A percentile compares a stretch with the other conserved stretches of the same genome.
phyloP scores from a whole-genome alignment of 2,329 filamentous ascomycete species.

The Phialocephala sp. region DNA sequence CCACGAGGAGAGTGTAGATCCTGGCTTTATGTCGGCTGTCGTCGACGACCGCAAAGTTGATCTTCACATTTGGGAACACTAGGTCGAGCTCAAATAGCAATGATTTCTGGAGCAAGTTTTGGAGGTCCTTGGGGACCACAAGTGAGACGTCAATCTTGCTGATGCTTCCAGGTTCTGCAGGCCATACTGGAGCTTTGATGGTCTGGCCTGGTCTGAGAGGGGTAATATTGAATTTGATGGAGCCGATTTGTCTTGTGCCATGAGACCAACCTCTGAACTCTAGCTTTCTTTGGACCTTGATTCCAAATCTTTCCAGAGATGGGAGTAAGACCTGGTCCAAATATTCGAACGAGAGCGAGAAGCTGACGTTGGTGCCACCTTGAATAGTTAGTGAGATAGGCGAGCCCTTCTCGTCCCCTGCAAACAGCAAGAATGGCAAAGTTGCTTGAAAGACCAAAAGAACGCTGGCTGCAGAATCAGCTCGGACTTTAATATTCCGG shows the following conservation, averaged over 20 bases:
- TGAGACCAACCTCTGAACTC: slow-evolving; percentile 55
- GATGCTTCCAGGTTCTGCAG: slow-evolving; percentile 44
- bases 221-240: slow-evolving; percentile 52
- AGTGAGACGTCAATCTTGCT: slow-evolving; percentile 56
- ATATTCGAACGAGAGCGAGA: slow-evolving; percentile 65
- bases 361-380: slow-evolving; percentile 65
- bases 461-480: slow-evolving; percentile 59
- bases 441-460: slow-evolving; percentile 65
- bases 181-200: slow-evolving; percentile 45
- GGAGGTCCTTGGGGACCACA: slow-evolving; percentile 53
- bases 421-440: slow-evolving; percentile 63
- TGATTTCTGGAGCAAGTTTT: slow-evolving; percentile 47
- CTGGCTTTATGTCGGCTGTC: slow-evolving; percentile 57
- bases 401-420: slow-evolving; percentile 50
- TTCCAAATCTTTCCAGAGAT: slow-evolving; percentile 56
- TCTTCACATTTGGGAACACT: slow-evolving; percentile 51
- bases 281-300: slow-evolving; percentile 54
- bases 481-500: slow-evolving; percentile 55
- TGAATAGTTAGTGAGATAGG: slow-evolving; percentile 57
- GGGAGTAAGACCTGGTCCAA: slow-evolving; percentile 66
- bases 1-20: slow-evolving; percentile 63
- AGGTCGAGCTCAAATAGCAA: slow-evolving; percentile 49
- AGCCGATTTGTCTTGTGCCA: slow-evolving; percentile 35
- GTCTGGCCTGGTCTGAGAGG: slow-evolving; percentile 47
- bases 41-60: slow-evolving; percentile 54